These are phyloP conservation scores for Trichoderma reesei DNA, from an alignment of 495 filamentous ascomycete genomes.

Conservation along the genomic window DNA sequence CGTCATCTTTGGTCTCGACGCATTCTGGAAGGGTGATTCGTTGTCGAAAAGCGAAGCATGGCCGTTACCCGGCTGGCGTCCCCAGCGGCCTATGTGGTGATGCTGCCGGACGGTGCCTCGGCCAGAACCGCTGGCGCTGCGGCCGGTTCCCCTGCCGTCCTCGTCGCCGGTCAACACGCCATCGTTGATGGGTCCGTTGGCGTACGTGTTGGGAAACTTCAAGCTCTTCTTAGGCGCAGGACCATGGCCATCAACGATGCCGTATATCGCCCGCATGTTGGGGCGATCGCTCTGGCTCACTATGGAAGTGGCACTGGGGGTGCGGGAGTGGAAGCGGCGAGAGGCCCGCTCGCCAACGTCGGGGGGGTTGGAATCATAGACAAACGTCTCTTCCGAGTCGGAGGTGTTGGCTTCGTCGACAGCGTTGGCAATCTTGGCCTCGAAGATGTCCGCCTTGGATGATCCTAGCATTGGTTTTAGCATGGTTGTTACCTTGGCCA, in stretches of 20 bases:
- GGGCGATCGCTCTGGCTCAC: constrained; percentile 66
- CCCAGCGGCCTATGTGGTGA: constrained; percentile 61
- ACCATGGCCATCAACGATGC: constrained; percentile 52
- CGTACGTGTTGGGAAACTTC: constrained; percentile 91
- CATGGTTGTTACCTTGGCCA: constrained; percentile 27
- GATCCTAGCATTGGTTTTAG: constrained; percentile 58
- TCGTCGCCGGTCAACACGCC: constrained; percentile 37
- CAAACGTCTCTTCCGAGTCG: constrained; percentile 93
- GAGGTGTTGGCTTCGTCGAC: constrained; percentile 89
- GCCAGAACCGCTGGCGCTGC: constrained; percentile 51
- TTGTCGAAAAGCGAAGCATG: constrained; percentile 67
- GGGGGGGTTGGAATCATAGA: constrained; percentile 96
- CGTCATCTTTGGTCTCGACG: constrained; percentile 26
- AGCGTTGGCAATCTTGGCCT: constrained; percentile 88
- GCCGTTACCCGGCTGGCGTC: constrained; percentile 51
- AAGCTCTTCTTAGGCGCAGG: constrained; percentile 83
- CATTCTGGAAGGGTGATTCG: constrained; percentile 56
- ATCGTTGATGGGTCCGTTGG: constrained; percentile 50
- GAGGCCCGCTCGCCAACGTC: constrained; percentile 63
- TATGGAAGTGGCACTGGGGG: constrained; percentile 90
- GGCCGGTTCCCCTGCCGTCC: constrained; percentile 49
- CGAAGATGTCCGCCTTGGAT: constrained; percentile 96
- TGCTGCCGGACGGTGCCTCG: constrained; percentile 61
- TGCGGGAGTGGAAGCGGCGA: constrained; percentile 81
- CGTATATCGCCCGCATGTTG: constrained; percentile 48